Conservation (phyloP, 352 stramenopile species). For the Paralagenidium karlingii region DNA sequence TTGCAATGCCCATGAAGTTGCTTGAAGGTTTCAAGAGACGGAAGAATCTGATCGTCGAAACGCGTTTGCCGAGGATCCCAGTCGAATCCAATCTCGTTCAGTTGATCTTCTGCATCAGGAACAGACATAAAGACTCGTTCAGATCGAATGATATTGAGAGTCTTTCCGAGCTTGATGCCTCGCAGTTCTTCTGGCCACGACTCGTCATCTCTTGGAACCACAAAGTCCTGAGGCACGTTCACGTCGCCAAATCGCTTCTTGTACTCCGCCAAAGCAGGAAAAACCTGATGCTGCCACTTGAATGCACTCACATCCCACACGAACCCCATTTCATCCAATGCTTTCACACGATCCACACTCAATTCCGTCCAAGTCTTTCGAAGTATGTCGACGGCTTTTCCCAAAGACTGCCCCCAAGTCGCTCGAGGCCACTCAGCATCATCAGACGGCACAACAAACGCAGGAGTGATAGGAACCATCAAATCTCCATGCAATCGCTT, state of each 20-base stretch:
- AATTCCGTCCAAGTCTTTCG: constrained; percentile 42
- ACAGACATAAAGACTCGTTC: constrained; percentile 13
- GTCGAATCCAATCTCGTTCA: constrained; percentile 7
- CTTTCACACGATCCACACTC: constrained; percentile 10
- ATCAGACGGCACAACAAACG: constrained; percentile 72
- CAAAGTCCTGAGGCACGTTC: constrained; percentile 47
- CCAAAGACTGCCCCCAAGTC: constrained; percentile 82
- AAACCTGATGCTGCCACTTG: constrained; percentile 17
- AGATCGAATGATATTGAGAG: constrained; percentile 60
- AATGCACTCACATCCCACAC: constrained; percentile 54
- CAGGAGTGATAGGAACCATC: constrained; percentile 74
- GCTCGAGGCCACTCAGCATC: constrained; percentile 68
- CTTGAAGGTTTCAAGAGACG: constrained; percentile 23
- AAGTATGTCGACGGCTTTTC: constrained; percentile 84
- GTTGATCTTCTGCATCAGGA: constrained; percentile 16
- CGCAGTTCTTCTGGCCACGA: constrained; percentile 79
- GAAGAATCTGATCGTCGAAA: not conserved
- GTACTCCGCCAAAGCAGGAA: constrained; percentile 72
- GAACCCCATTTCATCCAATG: constrained; percentile 45
- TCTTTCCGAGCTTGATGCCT: constrained; percentile 79
- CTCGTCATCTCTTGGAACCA: constrained; percentile 55
- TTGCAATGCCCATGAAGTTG: constrained; percentile 28
- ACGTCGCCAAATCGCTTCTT: constrained; percentile 68
- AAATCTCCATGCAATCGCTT: constrained; percentile 82
- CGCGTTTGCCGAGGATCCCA: not conserved